Evolutionary conservation across 2,329 filamentous ascomycete genomes (phyloP).

Genomic region (Colletotrichum trifolii): DNA sequence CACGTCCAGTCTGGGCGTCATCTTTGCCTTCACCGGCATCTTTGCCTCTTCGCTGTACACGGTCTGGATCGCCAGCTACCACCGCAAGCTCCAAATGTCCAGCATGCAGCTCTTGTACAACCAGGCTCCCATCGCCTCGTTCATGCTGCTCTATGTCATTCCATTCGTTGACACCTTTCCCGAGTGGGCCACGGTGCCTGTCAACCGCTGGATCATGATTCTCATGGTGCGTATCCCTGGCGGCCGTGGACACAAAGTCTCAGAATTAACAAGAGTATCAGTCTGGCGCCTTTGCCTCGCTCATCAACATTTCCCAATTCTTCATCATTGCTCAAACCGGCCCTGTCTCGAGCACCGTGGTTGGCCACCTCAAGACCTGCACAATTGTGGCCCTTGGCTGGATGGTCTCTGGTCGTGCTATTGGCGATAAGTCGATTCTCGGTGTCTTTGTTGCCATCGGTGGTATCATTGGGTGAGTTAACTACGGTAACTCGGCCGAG

Average conservation of each 20-base stretch:
- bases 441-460: constrained; percentile 67
- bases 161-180: constrained; percentile 74
- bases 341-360: constrained; percentile 72
- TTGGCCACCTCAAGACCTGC: constrained; percentile 74
- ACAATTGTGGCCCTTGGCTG: constrained; percentile 73
- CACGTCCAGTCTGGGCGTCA: constrained; percentile 67
- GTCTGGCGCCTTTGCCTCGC: constrained; percentile 71
- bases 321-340: constrained; percentile 72
- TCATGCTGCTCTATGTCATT: constrained; percentile 73
- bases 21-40: constrained; percentile 73
- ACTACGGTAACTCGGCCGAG: neutral
- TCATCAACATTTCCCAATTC: constrained; percentile 74
- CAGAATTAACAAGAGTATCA: constrained; percentile 41
- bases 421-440: constrained; percentile 65
- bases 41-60: constrained; percentile 75
- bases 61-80: constrained; percentile 74
- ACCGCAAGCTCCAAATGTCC: constrained; percentile 72
- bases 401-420: constrained; percentile 64
- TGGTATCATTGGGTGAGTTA: constrained; percentile 66
- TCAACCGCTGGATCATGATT: constrained; percentile 68
- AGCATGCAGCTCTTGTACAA: constrained; percentile 78
- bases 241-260: constrained; percentile 38
- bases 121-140: constrained; percentile 71
- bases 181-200: constrained; percentile 61
- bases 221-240: constrained; percentile 70